phyloP scores from a whole-genome alignment of 2,329 filamentous ascomycete species.

The Aspergillus intermedius region DNA sequence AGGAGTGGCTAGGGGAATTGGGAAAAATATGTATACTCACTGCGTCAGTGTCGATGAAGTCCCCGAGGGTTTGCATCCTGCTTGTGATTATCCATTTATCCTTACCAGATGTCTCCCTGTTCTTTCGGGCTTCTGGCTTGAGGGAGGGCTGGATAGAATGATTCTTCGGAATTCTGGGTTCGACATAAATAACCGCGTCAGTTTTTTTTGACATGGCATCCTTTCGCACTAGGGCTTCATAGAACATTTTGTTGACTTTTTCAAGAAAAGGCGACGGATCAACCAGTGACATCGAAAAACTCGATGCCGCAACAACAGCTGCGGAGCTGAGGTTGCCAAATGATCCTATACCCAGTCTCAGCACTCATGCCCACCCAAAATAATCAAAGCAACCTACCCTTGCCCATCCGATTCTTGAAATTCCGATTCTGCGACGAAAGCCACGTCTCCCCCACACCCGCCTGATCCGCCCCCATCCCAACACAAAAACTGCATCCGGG shows the following conservation, averaged over 20 bases:
- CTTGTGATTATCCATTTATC: slow-evolving; percentile 17
- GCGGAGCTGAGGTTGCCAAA: slow-evolving; percentile 43
- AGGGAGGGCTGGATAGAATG: too few relatives aligned
- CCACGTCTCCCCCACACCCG: slow-evolving; percentile 39
- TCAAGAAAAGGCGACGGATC: slow-evolving; percentile 29
- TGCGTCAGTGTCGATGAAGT: slow-evolving; percentile 40
- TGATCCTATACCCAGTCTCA: slow-evolving; percentile 20
- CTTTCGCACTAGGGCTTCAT: background rate
- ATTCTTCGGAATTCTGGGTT: background rate
- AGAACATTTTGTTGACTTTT: slow-evolving; percentile 14
- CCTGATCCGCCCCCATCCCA: slow-evolving; percentile 38
- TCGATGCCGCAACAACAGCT: slow-evolving; percentile 43
- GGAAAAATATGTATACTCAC: slow-evolving; percentile 16
- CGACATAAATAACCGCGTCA: background rate
- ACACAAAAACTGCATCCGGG: slow-evolving; percentile 44
- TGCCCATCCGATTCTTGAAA: slow-evolving; percentile 43
- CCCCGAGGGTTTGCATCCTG: slow-evolving; percentile 37
- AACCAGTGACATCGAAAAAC: slow-evolving; percentile 40
- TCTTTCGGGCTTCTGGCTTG: too few relatives aligned
- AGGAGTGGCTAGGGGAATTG: too few relatives aligned
- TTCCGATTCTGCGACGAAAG: slow-evolving; percentile 44
- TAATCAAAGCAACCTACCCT: slow-evolving; percentile 19
- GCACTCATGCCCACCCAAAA: background rate
- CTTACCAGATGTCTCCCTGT: too few relatives aligned
- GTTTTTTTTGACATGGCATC: background rate